Base-by-base conservation (phyloP, 441 rosid species). In the Gossypium gossypioides region DNA sequence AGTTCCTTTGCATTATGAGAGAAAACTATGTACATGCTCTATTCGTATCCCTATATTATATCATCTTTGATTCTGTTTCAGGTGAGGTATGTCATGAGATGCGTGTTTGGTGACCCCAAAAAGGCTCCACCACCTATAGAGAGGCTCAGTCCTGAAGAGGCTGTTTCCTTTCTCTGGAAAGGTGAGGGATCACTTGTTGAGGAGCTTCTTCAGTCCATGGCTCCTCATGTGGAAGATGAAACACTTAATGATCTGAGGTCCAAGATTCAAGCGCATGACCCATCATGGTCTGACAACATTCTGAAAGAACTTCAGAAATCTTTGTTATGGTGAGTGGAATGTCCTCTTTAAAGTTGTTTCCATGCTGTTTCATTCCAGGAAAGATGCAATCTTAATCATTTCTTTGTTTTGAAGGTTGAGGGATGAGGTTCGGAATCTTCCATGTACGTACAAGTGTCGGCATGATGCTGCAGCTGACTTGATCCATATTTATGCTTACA, bases 401-500 rank as follows among this genome's bases (percentile, higher is more conserved):
- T 40, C 25, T 54, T 72, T 77, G 21, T 74, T 75, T 58, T 80
- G 63, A 82, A 96, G 99, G 98, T 85, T 96, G 94, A 88, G 98
- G 79, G 97, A 96, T 62, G 99, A 91, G 85, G 77, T 93, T 48
- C 87, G 96, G 40, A 83, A 83, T 78, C 94, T 96, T 72, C 92
- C 94, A 6, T 96, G 98, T 83, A 87, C 96, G 58, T 86, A 90
- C 82, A 93, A 89, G 83, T 91, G 97, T 73, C 91, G 98, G 78
- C 87, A 96, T 71, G 99, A 96, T 75, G 99, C 99, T 71, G 97
- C 99, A 52, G 99, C 99, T 76, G 99, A 96, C 85, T 86, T 96
- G 81, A 85, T 96, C 79, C 97, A 96, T 77, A 79, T 90, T 63
- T 93, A 90, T 76, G 99, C 99, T 46, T 85, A 90, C 77, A 93